Conservation (phyloP, 2,329 filamentous ascomycete genomes). For the Juglanconis juglandina region DNA sequence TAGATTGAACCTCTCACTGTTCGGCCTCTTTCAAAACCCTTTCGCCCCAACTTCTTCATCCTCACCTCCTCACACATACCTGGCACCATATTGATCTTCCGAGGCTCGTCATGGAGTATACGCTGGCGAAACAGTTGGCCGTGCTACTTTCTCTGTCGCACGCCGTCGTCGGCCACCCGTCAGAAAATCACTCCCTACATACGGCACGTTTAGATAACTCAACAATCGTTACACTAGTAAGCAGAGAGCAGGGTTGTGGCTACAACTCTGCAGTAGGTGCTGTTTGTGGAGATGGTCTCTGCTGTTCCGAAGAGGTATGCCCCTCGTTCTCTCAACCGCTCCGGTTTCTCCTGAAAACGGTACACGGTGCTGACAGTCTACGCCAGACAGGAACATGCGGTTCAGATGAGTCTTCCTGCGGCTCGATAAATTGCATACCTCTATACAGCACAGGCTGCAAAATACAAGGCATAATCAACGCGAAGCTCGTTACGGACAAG, state of each 20-base stretch:
- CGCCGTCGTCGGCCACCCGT: background rate
- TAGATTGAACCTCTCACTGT: too few species aligned
- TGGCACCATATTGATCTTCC: too few species aligned
- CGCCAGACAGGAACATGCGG: background rate
- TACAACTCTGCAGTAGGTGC: background rate
- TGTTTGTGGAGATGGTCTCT: background rate
- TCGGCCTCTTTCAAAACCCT: too few species aligned
- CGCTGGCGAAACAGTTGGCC: too few species aligned
- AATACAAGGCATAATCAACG: conserved; percentile 1
- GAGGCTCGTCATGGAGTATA: too few species aligned
- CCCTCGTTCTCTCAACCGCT: background rate
- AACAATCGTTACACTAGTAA: background rate
- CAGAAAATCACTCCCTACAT: background rate
- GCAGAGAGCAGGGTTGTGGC: background rate
- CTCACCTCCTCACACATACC: too few species aligned
- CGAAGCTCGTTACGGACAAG: background rate
- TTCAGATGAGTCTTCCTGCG: conserved; percentile 2
- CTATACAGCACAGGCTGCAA: conserved; percentile 11
- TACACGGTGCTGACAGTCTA: background rate
- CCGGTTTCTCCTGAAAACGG: background rate
- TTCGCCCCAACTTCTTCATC: too few species aligned
- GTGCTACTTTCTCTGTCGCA: background rate
- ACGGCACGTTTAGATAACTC: background rate
- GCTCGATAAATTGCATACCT: background rate
- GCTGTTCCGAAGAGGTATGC: background rate